Conservation (phyloP, 2,329 filamentous ascomycete genomes). For the Exophiala sp. region DNA sequence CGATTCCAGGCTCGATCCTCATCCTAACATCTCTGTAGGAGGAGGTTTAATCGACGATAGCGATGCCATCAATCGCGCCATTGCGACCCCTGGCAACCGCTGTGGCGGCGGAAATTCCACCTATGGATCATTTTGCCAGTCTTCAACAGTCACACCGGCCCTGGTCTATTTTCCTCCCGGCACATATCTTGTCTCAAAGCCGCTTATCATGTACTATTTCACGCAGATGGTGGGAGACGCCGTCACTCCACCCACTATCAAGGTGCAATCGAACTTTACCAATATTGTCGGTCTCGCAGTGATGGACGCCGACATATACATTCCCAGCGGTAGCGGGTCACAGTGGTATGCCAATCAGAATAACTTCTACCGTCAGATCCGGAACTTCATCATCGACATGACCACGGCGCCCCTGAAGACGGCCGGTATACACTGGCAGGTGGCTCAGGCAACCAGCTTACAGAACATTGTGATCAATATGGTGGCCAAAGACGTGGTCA, state of each 20-base stretch:
- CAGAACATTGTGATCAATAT: constrained; percentile 71
- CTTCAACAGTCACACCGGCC: constrained; percentile 66
- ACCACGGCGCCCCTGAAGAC: constrained; percentile 51
- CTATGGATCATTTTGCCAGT: constrained; percentile 53
- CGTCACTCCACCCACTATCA: constrained; percentile 60
- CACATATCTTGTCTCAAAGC: constrained; percentile 65
- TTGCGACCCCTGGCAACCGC: constrained; percentile 59
- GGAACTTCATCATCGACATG: constrained; percentile 68
- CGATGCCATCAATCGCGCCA: constrained; percentile 69
- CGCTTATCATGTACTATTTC: constrained; percentile 60
- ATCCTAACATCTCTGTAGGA: constrained; percentile 23
- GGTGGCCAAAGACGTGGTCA: constrained; percentile 44
- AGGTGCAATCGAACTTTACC: constrained; percentile 33
- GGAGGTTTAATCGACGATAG: constrained; percentile 69
- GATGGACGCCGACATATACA: constrained; percentile 74
- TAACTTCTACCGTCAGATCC: constrained; percentile 69
- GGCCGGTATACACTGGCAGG: constrained; percentile 69
- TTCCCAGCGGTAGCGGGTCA: constrained; percentile 45
- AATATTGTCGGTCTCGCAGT: constrained; percentile 72
- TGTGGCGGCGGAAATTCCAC: constrained; percentile 54
- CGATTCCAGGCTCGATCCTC: neutral
- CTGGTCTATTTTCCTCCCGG: constrained; percentile 79
- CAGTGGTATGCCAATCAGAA: constrained; percentile 66
- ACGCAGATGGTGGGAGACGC: constrained; percentile 64
- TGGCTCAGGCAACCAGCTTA: constrained; percentile 64